Base-by-base conservation (phyloP, 768 basidiomycete genomes). In the Suillus subaureus region DNA sequence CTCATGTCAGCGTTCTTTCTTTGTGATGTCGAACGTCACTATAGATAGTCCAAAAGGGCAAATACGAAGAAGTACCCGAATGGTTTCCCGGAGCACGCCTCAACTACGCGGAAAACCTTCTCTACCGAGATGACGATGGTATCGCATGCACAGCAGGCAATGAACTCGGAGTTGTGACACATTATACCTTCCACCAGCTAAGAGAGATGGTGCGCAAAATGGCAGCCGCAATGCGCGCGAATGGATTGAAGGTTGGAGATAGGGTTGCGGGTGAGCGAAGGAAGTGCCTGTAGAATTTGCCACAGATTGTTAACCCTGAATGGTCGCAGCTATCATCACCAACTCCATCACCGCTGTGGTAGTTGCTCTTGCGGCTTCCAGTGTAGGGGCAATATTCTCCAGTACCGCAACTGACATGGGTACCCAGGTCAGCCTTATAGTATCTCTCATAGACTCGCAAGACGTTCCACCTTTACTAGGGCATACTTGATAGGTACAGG, bases 371-470 rank as follows among this genome's bases (percentile, higher is more conserved):
- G 90, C 90, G 1, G 79, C 86, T 0, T 82, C 88, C 11, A 89
- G 87, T 66, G 78, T 89, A 31, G 91, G 90, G 12, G 91, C 83
- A 6, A 84, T 92, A 52, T 91, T 86, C 72, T 88, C 89, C 0
- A 86, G 85, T 66, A 90, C 89, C 0, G 87, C 90, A 31, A 88
- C 89, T 3, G 91, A 92, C 69, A 90, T 92, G 88, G 91, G 90
- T 39, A 80, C 82, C 15, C 83, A 85, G 74, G 87, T 86, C 66
- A 57, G 70, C 54, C 18, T 6, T 28, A 4, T 12, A 31, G 42
- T 62, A 33, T 57, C 57, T 62, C 37, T 40, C 78, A 35, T 73
- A 78, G 52, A 70, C 79, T 40, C 45, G 56, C 31, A 51, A 5
- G 39, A 18, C 47, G 16, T 28, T 58, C 57, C 26, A 63, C 39